Percentiles rank a stretch among this genome's conserved stretches.
These are phyloP conservation scores for Fusarium oligoseptatum DNA, from an alignment of 2,329 filamentous ascomycete species.

Conservation along the genomic window DNA sequence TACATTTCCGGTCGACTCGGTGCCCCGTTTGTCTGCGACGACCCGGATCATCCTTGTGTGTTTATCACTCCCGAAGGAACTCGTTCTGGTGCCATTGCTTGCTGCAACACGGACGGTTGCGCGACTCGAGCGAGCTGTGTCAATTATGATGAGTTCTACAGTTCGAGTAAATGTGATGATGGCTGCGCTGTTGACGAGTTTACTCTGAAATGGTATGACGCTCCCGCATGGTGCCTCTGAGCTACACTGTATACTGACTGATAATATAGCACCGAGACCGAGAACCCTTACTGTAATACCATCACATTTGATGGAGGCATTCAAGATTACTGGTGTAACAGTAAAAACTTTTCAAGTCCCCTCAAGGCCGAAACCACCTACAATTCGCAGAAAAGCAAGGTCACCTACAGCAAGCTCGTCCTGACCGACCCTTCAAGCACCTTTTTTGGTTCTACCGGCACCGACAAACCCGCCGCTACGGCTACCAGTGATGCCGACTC, in stretches of 20 bases:
- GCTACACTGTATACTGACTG: constrained; percentile 1
- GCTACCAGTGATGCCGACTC: constrained; percentile 1
- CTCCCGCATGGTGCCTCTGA: constrained; percentile 42
- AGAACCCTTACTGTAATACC: constrained; percentile 60
- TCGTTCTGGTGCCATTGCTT: constrained; percentile 56
- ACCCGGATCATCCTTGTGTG: constrained; percentile 53
- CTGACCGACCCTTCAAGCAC: constrained; percentile 22
- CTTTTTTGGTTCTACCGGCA: not conserved
- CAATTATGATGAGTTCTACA: constrained; percentile 53
- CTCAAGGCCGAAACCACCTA: constrained; percentile 58
- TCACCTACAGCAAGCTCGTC: constrained; percentile 41
- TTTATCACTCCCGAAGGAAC: constrained; percentile 52
- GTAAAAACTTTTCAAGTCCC: constrained; percentile 48
- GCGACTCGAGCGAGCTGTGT: constrained; percentile 54
- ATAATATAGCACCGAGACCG: constrained; percentile 51
- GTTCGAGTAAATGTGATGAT: constrained; percentile 55
- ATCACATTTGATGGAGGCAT: constrained; percentile 57
- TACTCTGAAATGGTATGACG: constrained; percentile 64
- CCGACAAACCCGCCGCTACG: not conserved
- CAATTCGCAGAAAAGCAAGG: constrained; percentile 51
- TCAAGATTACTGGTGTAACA: constrained; percentile 61
- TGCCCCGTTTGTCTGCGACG: constrained; percentile 56
- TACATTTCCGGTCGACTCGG: constrained; percentile 58
- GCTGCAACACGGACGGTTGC: constrained; percentile 55
- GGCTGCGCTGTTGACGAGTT: constrained; percentile 56